A percentile compares a stretch with the other conserved stretches of the same genome.
Evolutionary conservation across 176 grass and related monocot genomes (phyloP).

Genomic region (Metroxylon sagu): DNA sequence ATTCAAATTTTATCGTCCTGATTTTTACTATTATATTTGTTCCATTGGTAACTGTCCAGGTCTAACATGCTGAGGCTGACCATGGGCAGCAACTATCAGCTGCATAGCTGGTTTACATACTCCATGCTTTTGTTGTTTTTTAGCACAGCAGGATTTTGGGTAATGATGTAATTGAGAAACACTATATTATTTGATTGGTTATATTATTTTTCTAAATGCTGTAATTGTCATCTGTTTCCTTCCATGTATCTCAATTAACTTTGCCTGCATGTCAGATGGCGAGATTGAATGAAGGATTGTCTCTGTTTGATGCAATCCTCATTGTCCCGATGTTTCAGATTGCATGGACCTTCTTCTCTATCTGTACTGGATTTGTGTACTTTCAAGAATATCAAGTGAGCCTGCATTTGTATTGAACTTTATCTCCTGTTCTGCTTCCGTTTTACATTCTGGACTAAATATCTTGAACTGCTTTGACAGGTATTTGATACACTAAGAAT

Average conservation of each 20-base stretch:
- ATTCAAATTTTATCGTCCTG: background rate
- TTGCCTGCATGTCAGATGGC: slow-evolving; percentile 58
- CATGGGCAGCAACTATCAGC: slow-evolving; percentile 77
- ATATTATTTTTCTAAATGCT: too few relatives aligned
- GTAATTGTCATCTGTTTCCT: too few relatives aligned
- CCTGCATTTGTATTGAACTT: slow-evolving; percentile 16
- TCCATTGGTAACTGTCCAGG: slow-evolving; percentile 34
- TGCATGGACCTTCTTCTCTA: slow-evolving; percentile 99
- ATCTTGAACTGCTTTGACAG: slow-evolving; percentile 31
- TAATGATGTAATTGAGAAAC: slow-evolving; percentile 27
- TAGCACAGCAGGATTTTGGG: slow-evolving; percentile 96
- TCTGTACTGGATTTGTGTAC: slow-evolving; percentile 99
- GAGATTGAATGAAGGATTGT: slow-evolving; percentile 91
- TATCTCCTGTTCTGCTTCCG: slow-evolving; percentile 10
- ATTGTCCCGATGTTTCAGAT: slow-evolving; percentile 99
- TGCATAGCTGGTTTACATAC: slow-evolving; percentile 97
- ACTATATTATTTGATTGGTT: too few relatives aligned
- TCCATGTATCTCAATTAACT: slow-evolving; percentile 22
- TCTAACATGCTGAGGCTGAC: slow-evolving; percentile 94
- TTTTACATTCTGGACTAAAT: background rate
- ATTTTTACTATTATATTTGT: slow-evolving; percentile 4
- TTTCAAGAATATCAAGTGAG: slow-evolving; percentile 99
- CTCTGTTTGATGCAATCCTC: slow-evolving; percentile 92
- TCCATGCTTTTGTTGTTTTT: slow-evolving; percentile 79
- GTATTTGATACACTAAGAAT: slow-evolving; percentile 81